phyloP scores from a whole-genome alignment of 306 rosid genomes.

The Medicago ruthenica region DNA sequence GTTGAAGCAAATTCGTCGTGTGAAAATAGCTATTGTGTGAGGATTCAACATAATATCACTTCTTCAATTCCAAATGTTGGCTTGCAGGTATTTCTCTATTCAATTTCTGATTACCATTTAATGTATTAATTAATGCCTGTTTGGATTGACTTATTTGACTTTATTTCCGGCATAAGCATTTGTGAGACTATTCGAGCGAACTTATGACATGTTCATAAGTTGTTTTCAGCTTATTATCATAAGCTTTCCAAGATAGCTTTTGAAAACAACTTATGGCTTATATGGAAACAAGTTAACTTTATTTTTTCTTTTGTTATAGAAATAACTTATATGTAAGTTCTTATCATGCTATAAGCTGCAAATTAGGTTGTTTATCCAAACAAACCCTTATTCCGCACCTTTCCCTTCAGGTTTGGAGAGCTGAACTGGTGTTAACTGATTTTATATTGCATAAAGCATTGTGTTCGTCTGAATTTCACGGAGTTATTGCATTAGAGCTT shows the following conservation, averaged over 20 bases:
- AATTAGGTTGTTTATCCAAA: no score
- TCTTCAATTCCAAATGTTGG: constrained; percentile 88
- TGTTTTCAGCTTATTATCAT: no score
- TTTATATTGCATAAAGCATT: constrained; percentile 70
- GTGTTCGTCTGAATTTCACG: constrained; percentile 68
- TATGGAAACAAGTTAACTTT: no score
- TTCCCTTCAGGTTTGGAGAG: constrained; percentile 77
- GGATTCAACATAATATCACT: constrained; percentile 79
- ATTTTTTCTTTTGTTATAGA: not conserved
- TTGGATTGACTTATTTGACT: no score
- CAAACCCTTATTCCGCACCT: no score
- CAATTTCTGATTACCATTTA: not conserved
- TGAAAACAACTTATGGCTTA: no score
- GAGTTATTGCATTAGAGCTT: constrained; percentile 71
- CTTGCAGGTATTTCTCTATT: constrained; percentile 66
- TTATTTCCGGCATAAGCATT: no score
- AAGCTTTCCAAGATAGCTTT: no score
- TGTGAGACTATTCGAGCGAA: no score
- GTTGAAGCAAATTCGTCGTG: constrained; percentile 40
- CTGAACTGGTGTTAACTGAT: constrained; percentile 79
- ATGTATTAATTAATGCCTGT: no score
- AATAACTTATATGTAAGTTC: not conserved
- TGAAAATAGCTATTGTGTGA: constrained; percentile 36
- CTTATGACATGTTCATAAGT: no score
- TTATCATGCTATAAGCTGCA: no score